Base-by-base conservation (phyloP, 495 filamentous ascomycete species). In the Parachaetomium inaequale region DNA sequence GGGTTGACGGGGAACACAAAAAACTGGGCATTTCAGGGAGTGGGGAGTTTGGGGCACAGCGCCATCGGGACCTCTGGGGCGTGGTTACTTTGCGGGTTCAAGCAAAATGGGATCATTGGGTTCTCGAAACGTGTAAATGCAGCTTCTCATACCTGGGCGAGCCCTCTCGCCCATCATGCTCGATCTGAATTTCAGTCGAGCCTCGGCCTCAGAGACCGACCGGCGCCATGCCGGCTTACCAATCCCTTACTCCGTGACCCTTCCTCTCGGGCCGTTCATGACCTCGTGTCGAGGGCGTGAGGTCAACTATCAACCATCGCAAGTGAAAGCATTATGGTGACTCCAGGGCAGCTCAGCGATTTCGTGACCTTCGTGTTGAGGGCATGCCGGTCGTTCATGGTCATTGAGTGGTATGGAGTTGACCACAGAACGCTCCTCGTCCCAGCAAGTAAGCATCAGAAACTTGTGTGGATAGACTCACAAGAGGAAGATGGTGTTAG, bases 141-240 rank as follows among this genome's bases (percentile, higher is more conserved):
- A 58, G 59, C 63, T 49, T 58, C 61, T 55, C 61, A 66, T 67
- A 64, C 58, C 52, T 59, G 72, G 70, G 65, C 71, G 75, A 72
- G 59, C 66, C 64, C 63, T 59, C 73, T 68, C 71, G 72, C 70
- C 70, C 66, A 62, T 55, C 71, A 68, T 68, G 68, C 74, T 74
- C 73, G 75, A 66, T 74, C 72, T 76, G 75, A 72, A 69, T 64
- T 75, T 72, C 71, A 79, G 78, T 79, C 75, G 61, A 75, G 81
- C 80, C 76, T 68, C 82, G 82, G 82, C 82, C 82, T 82, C 68
- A 84, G 82, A 84, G 82, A 76, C 82, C 82, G 82, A 84, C 81
- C 82, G 82, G 82, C 81, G 68, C 58, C 29, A 74, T 81, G 81
- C 82, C 82, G 82, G 81, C 82, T 84, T 82, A 68, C 67, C 74